Evolutionary conservation across 352 stramenopile genomes (phyloP).

Genomic region (Phytophthora hybrid): DNA sequence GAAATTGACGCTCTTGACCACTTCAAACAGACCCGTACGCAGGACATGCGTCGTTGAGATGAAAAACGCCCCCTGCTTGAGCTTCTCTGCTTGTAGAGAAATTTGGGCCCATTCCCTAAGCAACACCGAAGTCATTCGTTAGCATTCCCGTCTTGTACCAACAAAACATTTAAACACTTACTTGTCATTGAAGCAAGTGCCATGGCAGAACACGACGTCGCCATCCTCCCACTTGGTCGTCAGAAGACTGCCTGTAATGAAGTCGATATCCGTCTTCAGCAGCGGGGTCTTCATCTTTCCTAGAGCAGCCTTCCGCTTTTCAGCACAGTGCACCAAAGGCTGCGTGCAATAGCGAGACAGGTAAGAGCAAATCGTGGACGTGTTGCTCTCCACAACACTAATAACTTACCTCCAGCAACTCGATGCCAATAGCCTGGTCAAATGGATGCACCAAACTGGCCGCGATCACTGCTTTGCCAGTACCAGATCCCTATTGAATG

Average conservation of each 20-base stretch:
- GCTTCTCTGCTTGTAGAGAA: conserved; percentile 77
- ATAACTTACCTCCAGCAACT: conserved; percentile 64
- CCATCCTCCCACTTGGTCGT: conserved; percentile 75
- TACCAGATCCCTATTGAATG: conserved; percentile 71
- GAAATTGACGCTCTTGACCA: conserved; percentile 78
- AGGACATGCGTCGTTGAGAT: conserved; percentile 86
- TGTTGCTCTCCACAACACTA: neutral
- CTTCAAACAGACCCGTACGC: conserved; percentile 82
- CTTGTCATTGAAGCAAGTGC: conserved; percentile 87
- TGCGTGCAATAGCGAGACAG: conserved; percentile 20
- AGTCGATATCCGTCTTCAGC: conserved; percentile 76
- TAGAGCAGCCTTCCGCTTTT: conserved; percentile 74
- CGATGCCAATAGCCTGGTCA: conserved; percentile 86
- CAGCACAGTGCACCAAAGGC: conserved; percentile 77
- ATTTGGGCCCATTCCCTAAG: conserved; percentile 84
- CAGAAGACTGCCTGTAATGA: conserved; percentile 72
- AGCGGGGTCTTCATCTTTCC: conserved; percentile 48
- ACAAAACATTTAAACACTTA: conserved; percentile 37
- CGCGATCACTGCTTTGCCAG: conserved; percentile 81
- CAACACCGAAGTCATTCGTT: neutral
- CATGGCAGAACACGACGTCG: conserved; percentile 86
- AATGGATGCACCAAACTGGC: conserved; percentile 84
- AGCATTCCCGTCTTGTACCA: neutral
- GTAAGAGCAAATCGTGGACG: neutral
- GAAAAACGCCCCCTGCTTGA: conserved; percentile 89